These are phyloP conservation scores for Coemansia guatemalensis DNA, from an alignment of 192 early-diverging fungal species.

Conservation along the genomic window DNA sequence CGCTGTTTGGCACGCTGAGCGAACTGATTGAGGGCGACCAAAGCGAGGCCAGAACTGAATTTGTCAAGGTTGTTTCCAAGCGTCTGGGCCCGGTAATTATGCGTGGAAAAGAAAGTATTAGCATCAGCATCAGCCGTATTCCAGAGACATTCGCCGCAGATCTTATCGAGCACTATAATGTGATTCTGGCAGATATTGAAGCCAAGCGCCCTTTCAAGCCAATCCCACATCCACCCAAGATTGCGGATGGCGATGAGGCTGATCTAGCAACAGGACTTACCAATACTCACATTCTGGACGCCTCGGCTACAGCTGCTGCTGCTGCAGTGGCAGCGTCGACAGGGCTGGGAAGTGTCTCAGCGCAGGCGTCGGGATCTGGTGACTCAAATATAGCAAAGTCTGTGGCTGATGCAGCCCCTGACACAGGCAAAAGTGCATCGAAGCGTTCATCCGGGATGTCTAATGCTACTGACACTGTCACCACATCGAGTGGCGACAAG, in stretches of 20 bases:
- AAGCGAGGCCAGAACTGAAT: slow-evolving; percentile 13
- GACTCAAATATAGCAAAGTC: too few species aligned
- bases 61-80: slow-evolving; percentile 32
- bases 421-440: background rate
- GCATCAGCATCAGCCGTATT: slow-evolving; percentile 36
- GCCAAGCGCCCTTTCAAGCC: slow-evolving; percentile 32
- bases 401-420: slow-evolving; percentile 1
- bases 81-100: slow-evolving; percentile 50
- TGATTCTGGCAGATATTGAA: slow-evolving; percentile 27
- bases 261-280: background rate
- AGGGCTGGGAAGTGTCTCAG: too few species aligned
- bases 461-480: too few species aligned
- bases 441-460: slow-evolving; percentile 15
- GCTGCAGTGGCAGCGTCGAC: slow-evolving; percentile 1
- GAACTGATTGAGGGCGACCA: slow-evolving; percentile 27
- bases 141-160: slow-evolving; percentile 38
- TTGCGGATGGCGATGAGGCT: background rate
- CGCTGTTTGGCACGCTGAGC: slow-evolving; percentile 33
- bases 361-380: too few species aligned
- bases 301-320: slow-evolving; percentile 5
- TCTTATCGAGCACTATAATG: slow-evolving; percentile 50
- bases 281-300: background rate
- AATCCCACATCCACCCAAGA: slow-evolving; percentile 25
- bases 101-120: slow-evolving; percentile 44
- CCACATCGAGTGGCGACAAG: too few species aligned